Evolutionary conservation across 495 filamentous ascomycete species (phyloP).

Genomic region (Echria macrotheca): DNA sequence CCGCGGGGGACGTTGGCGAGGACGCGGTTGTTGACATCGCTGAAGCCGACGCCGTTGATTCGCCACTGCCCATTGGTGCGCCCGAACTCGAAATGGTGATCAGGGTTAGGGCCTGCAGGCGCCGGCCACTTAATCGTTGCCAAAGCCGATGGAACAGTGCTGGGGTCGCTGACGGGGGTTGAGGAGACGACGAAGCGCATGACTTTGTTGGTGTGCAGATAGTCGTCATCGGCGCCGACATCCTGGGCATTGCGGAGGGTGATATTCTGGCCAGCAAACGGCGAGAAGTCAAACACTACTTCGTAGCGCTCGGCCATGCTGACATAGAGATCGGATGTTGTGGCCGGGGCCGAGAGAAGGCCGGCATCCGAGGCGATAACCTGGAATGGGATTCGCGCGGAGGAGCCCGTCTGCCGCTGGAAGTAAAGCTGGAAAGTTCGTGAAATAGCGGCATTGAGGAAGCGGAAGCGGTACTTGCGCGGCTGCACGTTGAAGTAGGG

Average conservation of each 20-base stretch:
- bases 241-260: constrained; percentile 40
- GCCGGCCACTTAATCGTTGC: constrained; percentile 15
- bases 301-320: constrained; percentile 54
- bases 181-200: constrained; percentile 49
- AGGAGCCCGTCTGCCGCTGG: constrained; percentile 14
- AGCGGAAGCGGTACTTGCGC: constrained; percentile 51
- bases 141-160: constrained; percentile 9
- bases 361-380: constrained; percentile 51
- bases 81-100: constrained; percentile 41
- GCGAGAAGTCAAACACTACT: constrained; percentile 47
- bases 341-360: constrained; percentile 34
- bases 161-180: constrained; percentile 25
- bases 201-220: constrained; percentile 43
- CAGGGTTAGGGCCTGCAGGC: constrained; percentile 16
- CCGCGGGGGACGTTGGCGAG: constrained; percentile 45
- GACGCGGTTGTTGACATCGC: constrained; percentile 47
- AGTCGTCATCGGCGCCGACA: constrained; percentile 41
- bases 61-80: constrained; percentile 36
- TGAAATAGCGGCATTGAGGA: constrained; percentile 46
- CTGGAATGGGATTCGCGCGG: constrained; percentile 35
- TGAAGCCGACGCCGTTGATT: constrained; percentile 50
- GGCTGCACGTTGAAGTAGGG: constrained; percentile 51
- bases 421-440: constrained; percentile 47
- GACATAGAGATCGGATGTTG: constrained; percentile 33
- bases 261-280: constrained; percentile 43